Evolutionary conservation across 169 alveolate genomes (phyloP), one percentile per base, ranked within the genome.

Genomic region (Plasmodium cynomolgi): DNA sequence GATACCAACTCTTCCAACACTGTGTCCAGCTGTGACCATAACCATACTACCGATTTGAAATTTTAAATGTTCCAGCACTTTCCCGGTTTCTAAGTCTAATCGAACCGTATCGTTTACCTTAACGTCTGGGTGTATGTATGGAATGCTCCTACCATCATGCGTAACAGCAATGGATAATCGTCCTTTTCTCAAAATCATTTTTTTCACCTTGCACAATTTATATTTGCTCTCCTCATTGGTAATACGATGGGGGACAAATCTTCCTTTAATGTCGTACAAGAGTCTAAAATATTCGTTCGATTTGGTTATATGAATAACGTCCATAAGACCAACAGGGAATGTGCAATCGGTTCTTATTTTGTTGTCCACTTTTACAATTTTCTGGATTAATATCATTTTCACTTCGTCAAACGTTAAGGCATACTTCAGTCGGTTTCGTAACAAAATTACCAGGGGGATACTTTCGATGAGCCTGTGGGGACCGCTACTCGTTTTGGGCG

Each of bases 311-410:
- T 99, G 95, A 47, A 99, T 97, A 34, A 98, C 99, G 95, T 98
- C 99, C 99, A 98, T 97, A 95, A 98, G 97, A 47, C 99, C 99
- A 79, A 98, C 98, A 44, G 99, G 99, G 98, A 96, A 99, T 92
- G 99, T 97, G 85, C 97, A 97, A 97, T 99, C 99, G 54, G 99
- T 98, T 93, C 99, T 98, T 83, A 98, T 98, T 96, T 99, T 98
- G 77, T 99, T 99, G 92, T 99, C 99, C 58, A 99, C 99, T 92
- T 98, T 98, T 58, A 99, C 97, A 72, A 98, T 97, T 68, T 99
- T 98, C 96, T 98, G 99, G 98, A 98, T 99, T 80, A 98, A 99
- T 93, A 98, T 98, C 95, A 98, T 95, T 96, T 97, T 98, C 82
- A 97, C 99, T 95, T 99, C 99, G 92, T 97, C 98, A 93, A 97